Conservation (phyloP, 805 yeast species). For the Metschnikowia sp. region DNA sequence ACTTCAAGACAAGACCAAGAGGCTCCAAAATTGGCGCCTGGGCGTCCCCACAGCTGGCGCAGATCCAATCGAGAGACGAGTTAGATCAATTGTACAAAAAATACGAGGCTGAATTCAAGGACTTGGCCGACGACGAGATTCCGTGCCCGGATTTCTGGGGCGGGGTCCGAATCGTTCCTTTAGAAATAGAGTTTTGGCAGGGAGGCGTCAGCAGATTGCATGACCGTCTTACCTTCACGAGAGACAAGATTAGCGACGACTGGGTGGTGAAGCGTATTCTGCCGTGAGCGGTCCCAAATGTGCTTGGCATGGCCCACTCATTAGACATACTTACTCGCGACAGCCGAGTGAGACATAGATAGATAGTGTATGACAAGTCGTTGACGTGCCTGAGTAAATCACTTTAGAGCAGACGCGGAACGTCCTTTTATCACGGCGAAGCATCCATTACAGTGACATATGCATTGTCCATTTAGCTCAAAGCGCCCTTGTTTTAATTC, state of each 20-base stretch:
- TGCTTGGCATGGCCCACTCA: too few species aligned
- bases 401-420: too few species aligned
- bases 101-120: slow-evolving; percentile 56
- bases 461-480: neutral
- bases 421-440: too few species aligned
- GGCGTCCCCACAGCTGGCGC: slow-evolving; percentile 86
- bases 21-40: slow-evolving; percentile 95
- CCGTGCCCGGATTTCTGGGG: slow-evolving; percentile 98
- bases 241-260: slow-evolving; percentile 42
- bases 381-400: too few species aligned
- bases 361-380: neutral
- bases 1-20: slow-evolving; percentile 84
- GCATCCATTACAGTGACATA: neutral
- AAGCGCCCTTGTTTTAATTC: too few species aligned
- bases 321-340: too few species aligned
- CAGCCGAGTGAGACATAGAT: neutral
- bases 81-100: slow-evolving; percentile 52
- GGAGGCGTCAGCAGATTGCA: slow-evolving; percentile 88
- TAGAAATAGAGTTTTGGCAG: slow-evolving; percentile 96
- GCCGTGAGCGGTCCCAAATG: slow-evolving; percentile 39
- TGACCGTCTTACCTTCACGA: slow-evolving; percentile 74
- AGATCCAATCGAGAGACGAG: slow-evolving; percentile 55
- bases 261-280: slow-evolving; percentile 74
- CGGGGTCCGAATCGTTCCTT: slow-evolving; percentile 82
- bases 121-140: slow-evolving; percentile 53